Conservation (phyloP, 2,329 filamentous ascomycete species). For the Anisogramma anomala region DNA sequence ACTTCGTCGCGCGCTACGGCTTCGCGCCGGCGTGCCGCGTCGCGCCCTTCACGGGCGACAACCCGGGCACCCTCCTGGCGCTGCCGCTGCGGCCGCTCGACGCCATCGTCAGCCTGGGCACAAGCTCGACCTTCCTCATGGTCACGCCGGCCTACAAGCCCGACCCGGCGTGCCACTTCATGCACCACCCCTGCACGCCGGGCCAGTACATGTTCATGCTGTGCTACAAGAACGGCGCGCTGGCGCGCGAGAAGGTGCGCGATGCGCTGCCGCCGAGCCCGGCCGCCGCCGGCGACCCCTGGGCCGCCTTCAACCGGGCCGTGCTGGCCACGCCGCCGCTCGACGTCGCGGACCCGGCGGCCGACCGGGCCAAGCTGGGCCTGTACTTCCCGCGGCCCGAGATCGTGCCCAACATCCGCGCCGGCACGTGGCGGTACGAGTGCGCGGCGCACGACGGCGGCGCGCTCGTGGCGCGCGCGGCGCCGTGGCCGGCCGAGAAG, state of each 20-base stretch:
- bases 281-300: slow-evolving; percentile 36
- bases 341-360: slow-evolving; percentile 38
- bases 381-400: slow-evolving; percentile 94
- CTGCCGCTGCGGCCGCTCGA: slow-evolving; percentile 78
- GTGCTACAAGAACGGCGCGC: slow-evolving; percentile 96
- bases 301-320: slow-evolving; percentile 69
- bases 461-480: slow-evolving; percentile 27
- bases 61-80: slow-evolving; percentile 87
- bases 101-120: slow-evolving; percentile 89
- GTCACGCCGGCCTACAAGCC: slow-evolving; percentile 85
- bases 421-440: slow-evolving; percentile 78
- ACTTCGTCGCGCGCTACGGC: slow-evolving; percentile 69
- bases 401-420: slow-evolving; percentile 82
- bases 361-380: slow-evolving; percentile 64
- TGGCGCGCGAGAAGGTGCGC: slow-evolving; percentile 81
- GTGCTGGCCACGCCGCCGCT: slow-evolving; percentile 59
- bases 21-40: slow-evolving; percentile 67
- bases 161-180: slow-evolving; percentile 88
- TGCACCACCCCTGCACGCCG: slow-evolving; percentile 87
- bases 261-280: slow-evolving; percentile 60
- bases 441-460: slow-evolving; percentile 42
- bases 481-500: slow-evolving; percentile 42
- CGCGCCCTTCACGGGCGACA: slow-evolving; percentile 86
- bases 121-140: slow-evolving; percentile 96
- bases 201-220: slow-evolving; percentile 99